Percentiles rank a stretch among this genome's conserved stretches.
Conservation (phyloP, 176 grass and related monocot species). For the Aegilops tauschii region DNA sequence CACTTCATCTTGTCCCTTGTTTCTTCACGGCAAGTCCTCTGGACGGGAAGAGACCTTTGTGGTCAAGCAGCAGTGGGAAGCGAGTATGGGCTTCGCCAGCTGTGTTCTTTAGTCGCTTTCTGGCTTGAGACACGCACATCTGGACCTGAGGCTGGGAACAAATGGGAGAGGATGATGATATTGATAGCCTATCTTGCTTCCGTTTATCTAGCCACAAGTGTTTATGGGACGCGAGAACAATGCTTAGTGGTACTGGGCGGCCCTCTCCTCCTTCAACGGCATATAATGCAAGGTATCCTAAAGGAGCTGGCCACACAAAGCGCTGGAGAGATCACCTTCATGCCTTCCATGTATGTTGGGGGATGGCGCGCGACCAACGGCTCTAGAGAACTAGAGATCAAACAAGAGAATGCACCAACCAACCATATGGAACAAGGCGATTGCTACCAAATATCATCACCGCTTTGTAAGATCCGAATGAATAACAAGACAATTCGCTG, state of each 20-base stretch:
- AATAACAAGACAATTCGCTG: too few relatives aligned
- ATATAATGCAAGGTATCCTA: neutral
- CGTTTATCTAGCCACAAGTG: neutral
- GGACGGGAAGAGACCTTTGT: neutral
- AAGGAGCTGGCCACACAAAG: neutral
- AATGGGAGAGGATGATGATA: slow-evolving; percentile 22
- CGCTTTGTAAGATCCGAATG: too few relatives aligned
- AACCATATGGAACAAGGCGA: too few relatives aligned
- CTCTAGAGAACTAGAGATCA: too few relatives aligned
- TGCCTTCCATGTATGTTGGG: neutral
- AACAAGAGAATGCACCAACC: too few relatives aligned
- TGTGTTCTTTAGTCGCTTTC: neutral
- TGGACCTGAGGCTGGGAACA: slow-evolving; percentile 12
- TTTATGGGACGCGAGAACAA: neutral
- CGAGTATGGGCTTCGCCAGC: neutral
- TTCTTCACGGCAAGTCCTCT: neutral
- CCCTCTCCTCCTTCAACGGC: neutral
- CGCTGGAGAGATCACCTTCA: neutral
- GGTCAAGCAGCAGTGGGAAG: neutral
- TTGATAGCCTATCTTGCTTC: slow-evolving; percentile 23
- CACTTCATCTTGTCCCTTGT: too few relatives aligned
- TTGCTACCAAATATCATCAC: too few relatives aligned
- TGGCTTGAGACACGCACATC: neutral
- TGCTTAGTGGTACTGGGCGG: slow-evolving; percentile 12
- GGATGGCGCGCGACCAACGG: too few relatives aligned